Base-by-base conservation (phyloP, 1,139 yeast genomes). In the Pichia inconspicua region DNA sequence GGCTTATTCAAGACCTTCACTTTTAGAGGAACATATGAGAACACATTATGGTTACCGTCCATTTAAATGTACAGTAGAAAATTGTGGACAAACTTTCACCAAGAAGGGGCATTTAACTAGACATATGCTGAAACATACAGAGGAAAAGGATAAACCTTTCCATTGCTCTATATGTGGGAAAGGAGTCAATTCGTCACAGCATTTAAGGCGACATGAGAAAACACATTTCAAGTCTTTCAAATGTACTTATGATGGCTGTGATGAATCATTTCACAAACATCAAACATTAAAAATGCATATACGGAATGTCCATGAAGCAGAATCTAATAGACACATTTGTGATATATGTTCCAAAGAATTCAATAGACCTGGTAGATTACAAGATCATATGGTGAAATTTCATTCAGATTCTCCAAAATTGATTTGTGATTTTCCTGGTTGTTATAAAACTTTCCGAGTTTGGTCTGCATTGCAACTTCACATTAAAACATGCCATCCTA, bases 31-130 rank as follows among this genome's bases (percentile, higher is more conserved):
- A 59, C 98, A 90, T 62, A 73, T 73, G 55, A 70, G 94, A 36
- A 68, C 87, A 0, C 98, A 92, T 61, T 77, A 85, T 2, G 86
- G 87, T 50, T 82, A 83, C 46, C 71, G 95, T 47, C 96, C 96
- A 0, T 90, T 80, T 61, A 62, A 62, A 44, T 92, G 99, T 62
- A 57, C 68, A 0, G 51, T 57, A 4, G 62, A 66, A 10, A 72
- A 67, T 7, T 92, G 98, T 64, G 72, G 68, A 2, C 79, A 78
- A 55, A 67, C 83, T 0, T 92, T 89, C 60, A 69, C 80, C 22
- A 73, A 96, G 46, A 85, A 84, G 55, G 79, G 88, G 14, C 97
- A 92, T 66, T 67, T 92, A 42, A 78, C 79, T 46, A 78, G 89
- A 22, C 99, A 92, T 62, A 55, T 72, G 53, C 65, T 84, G 28